Conservation (phyloP, 495 filamentous ascomycete genomes). For the Baudoinia panamericana region DNA sequence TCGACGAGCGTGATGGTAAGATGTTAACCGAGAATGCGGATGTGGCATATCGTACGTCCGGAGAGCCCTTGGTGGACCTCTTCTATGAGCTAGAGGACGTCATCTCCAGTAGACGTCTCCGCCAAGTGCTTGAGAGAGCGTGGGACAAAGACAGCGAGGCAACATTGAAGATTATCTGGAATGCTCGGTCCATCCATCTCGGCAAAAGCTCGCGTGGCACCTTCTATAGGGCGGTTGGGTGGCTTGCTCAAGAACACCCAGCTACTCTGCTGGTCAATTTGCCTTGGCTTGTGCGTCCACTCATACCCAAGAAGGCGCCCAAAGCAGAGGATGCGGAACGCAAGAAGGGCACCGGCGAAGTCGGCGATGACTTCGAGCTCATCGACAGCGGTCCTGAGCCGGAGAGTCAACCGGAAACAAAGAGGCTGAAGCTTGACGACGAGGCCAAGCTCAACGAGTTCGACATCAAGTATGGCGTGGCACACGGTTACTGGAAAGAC, state of each 20-base stretch:
- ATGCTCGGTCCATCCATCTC: constrained; percentile 38
- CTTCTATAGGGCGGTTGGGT: constrained; percentile 37
- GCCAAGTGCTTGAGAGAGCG: constrained; percentile 28
- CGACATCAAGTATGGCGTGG: constrained; percentile 29
- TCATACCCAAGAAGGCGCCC: constrained; percentile 34
- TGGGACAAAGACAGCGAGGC: constrained; percentile 31
- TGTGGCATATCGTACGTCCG: constrained; percentile 31
- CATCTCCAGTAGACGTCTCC: constrained; percentile 22
- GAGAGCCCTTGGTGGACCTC: constrained; percentile 31
- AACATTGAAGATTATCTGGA: constrained; percentile 41
- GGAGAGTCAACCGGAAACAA: constrained; percentile 5
- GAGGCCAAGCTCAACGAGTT: constrained; percentile 3
- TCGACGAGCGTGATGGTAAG: constrained; percentile 26
- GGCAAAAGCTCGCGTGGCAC: constrained; percentile 31
- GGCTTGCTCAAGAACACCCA: constrained; percentile 35
- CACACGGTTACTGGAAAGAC: constrained; percentile 41
- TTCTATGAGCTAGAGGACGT: constrained; percentile 33
- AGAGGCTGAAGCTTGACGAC: constrained; percentile 15
- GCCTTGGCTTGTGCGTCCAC: constrained; percentile 34
- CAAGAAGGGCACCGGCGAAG: constrained; percentile 15
- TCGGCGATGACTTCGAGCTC: constrained; percentile 22
- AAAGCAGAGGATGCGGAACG: constrained; percentile 7
- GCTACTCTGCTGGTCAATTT: constrained; percentile 33
- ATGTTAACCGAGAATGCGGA: constrained; percentile 35
- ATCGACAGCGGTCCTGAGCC: constrained; percentile 17